Conservation (phyloP, 2,329 filamentous ascomycete species). For the Diaporthe sp. region DNA sequence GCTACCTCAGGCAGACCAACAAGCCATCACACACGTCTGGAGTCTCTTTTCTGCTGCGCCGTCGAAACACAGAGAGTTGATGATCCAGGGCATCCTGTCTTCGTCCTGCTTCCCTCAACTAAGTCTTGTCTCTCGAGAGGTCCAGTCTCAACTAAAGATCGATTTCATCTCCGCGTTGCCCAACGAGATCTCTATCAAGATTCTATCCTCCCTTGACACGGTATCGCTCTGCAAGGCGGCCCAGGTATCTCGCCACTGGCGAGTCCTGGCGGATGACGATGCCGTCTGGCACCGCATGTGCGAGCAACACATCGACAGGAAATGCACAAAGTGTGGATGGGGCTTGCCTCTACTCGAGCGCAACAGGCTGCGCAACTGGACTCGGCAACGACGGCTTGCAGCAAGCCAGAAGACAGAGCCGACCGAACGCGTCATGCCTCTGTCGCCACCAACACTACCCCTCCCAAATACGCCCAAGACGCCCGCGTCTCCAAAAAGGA, state of each 20-base stretch:
- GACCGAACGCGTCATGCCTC: conserved; percentile 42
- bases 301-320: conserved; percentile 94
- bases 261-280: conserved; percentile 93
- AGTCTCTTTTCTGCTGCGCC: conserved; percentile 97
- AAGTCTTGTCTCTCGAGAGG: conserved; percentile 90
- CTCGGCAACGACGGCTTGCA: conserved; percentile 82
- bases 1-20: conserved; percentile 87
- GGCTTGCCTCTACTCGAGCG: conserved; percentile 90
- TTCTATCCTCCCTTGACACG: conserved; percentile 93
- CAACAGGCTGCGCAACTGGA: conserved; percentile 88
- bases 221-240: conserved; percentile 95
- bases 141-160: conserved; percentile 96
- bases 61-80: conserved; percentile 92
- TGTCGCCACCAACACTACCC: conserved; percentile 49
- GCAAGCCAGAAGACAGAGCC: conserved; percentile 51
- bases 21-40: conserved; percentile 98
- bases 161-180: conserved; percentile 94
- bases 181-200: conserved; percentile 91
- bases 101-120: conserved; percentile 98
- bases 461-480: conserved; percentile 45
- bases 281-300: conserved; percentile 99
- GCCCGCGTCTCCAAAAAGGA: conserved; percentile 51
- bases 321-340: conserved; percentile 96
- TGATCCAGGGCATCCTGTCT: conserved; percentile 95
- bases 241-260: conserved; percentile 92